Evolutionary conservation across 352 stramenopile species (phyloP), one percentile per base, ranked within the genome.

Genomic region (Globisporangium echinulatum): DNA sequence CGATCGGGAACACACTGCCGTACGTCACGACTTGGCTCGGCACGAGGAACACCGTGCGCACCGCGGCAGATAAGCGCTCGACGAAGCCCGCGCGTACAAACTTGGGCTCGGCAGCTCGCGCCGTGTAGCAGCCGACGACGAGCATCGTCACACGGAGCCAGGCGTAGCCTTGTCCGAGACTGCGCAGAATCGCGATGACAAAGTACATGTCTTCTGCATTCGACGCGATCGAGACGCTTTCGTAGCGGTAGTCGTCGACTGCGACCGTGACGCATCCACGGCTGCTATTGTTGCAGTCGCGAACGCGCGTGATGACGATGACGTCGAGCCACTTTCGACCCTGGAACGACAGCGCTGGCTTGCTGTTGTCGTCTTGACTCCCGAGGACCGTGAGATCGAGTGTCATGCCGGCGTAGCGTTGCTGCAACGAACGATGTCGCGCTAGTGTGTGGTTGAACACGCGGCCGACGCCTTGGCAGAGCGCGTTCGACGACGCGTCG

Each of bases 1-100:
- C 19, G 14, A 71, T 58, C 7, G 65, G 52, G 44, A 71, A 55
- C 17, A 54, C 37, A 47, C 54, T 71, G 14, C 56, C 65, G 46
- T 71, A 67, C 39, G 55, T 54, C 10, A 70, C 49, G 8, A 37
- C 17, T 38, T 52, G 63, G 39, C 63, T 66, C 19, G 59, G 63
- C 4, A 69, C 15, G 5, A 48, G 25, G n/a, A 69, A 61, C 44
- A 69, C 52, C 7, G 63, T 64, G 13, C 51, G 36, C 47, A 52
- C 6, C 9, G 37, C 52, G 17, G 38, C 39, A 25, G 4, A 17
- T 9, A 52, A 14, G 7, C 47, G 47, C 47, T 9, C 5, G 15
- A 4, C 2, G 6, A 33, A 13, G 7, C 47, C 5, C 7, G 2
- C 17, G 3, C n/a, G n/a, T n/a, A n/a, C n/a, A 10, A 38, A 43